These are phyloP conservation scores for Dictyostelium brefeldianum DNA, from an alignment of 78 protist genomes.

Conservation along the genomic window DNA sequence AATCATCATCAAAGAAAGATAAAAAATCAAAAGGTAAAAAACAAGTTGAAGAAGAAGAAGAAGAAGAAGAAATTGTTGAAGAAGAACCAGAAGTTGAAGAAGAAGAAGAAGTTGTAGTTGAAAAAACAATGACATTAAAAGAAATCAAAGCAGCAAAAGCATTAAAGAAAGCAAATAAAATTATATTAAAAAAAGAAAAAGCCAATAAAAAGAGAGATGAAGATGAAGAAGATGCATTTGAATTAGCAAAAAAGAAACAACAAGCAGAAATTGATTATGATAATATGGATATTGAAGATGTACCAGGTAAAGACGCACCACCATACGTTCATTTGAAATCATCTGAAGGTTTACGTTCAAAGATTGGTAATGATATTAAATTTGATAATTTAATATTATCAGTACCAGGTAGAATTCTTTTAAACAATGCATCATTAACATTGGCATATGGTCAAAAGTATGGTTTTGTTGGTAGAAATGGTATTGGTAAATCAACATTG, in stretches of 20 bases:
- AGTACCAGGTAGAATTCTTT: slow-evolving; percentile 83
- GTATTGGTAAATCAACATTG: slow-evolving; percentile 96
- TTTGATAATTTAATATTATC: slow-evolving; percentile 75
- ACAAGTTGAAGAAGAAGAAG: background rate
- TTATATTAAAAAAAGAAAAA: slow-evolving; percentile 51
- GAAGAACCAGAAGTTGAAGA: slow-evolving; percentile 53
- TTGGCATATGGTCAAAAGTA: slow-evolving; percentile 85
- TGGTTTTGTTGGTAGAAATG: slow-evolving; percentile 97
- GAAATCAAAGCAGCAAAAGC: slow-evolving; percentile 59
- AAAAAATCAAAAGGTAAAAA: slow-evolving; percentile 1
- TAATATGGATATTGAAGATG: slow-evolving; percentile 60
- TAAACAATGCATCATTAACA: slow-evolving; percentile 67
- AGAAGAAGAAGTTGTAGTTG: slow-evolving; percentile 33
- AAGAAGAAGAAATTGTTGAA: slow-evolving; percentile 50
- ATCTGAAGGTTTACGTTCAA: slow-evolving; percentile 34
- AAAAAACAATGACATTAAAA: slow-evolving; percentile 47
- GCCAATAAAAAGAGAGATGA: slow-evolving; percentile 51
- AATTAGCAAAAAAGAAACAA: slow-evolving; percentile 23
- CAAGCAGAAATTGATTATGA: slow-evolving; percentile 65
- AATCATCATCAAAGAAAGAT: slow-evolving; percentile 7
- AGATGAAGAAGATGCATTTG: slow-evolving; percentile 55
- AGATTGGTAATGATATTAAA: slow-evolving; percentile 79
- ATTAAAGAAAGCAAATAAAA: slow-evolving; percentile 40
- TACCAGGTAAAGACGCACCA: slow-evolving; percentile 74
- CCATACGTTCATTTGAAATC: slow-evolving; percentile 70